phyloP scores from a whole-genome alignment of 495 filamentous ascomycete genomes.

The Geoglossum glabrum region DNA sequence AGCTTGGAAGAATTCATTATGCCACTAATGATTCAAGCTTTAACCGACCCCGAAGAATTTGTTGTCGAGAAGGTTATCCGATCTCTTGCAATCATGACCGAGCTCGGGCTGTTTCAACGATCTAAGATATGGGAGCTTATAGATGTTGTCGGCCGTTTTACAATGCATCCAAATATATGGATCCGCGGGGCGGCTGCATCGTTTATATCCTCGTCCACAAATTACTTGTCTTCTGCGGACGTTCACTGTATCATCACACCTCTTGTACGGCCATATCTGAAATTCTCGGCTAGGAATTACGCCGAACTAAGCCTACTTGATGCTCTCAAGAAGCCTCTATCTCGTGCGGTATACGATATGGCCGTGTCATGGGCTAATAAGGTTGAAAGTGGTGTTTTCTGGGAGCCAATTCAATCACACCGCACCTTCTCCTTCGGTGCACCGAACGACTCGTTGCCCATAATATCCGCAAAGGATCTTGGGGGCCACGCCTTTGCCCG shows the following conservation, averaged over 20 bases:
- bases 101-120: slow-evolving; percentile 68
- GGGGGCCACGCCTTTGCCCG: slow-evolving; percentile 23
- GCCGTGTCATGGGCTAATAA: slow-evolving; percentile 74
- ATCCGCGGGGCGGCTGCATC: slow-evolving; percentile 74
- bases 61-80: slow-evolving; percentile 81
- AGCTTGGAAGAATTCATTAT: slow-evolving; percentile 91
- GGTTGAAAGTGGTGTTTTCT: slow-evolving; percentile 60
- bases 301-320: slow-evolving; percentile 60
- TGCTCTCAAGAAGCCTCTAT: slow-evolving; percentile 64
- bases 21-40: slow-evolving; percentile 88
- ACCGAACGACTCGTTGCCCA: slow-evolving; percentile 18
- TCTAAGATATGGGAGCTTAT: slow-evolving; percentile 74
- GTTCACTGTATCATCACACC: slow-evolving; percentile 64
- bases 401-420: slow-evolving; percentile 50
- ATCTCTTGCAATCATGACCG: slow-evolving; percentile 75
- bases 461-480: slow-evolving; percentile 11
- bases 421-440: slow-evolving; percentile 44
- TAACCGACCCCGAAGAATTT: slow-evolving; percentile 88
- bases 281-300: slow-evolving; percentile 38
- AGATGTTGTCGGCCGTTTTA: slow-evolving; percentile 58
- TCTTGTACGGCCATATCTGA: slow-evolving; percentile 65
- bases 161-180: slow-evolving; percentile 89
- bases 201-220: slow-evolving; percentile 58
- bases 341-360: slow-evolving; percentile 61
- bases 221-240: slow-evolving; percentile 64